Evolutionary conservation across 1,284 basidiomycete genomes (phyloP), one percentile per base, ranked within the genome.

Genomic region (Sporisorium scitamineum): DNA sequence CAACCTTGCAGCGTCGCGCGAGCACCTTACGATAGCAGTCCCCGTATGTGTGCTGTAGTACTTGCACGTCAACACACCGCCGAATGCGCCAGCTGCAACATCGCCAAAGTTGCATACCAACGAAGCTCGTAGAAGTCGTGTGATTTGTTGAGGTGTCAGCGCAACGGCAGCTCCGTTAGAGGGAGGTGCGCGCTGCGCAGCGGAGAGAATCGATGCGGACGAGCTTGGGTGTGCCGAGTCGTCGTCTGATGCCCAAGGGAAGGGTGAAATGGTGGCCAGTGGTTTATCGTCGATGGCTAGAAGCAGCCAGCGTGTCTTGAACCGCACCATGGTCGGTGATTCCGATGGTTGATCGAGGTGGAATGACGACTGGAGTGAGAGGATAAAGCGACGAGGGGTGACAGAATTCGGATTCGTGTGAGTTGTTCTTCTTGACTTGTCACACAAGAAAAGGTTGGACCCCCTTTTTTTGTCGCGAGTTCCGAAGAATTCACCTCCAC

Each of bases 271-370:
- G 13, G 54, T 32, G n/a, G 57, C 34, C 1, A 64, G 60, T 2
- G 74, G 70, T 41, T 53, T 58, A 48, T 63, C 65, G 29, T 74
- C 71, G 26, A 78, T 57, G 22, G 72, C 66, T 1, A 78, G 54
- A 2, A 78, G 62, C 9, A 78, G 72, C 76, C 76, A 78, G 24
- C 76, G 71, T 8, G 69, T 75, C 57, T 78, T 77, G 63, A 77
- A 73, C n/a, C 75, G 75, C 24, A 77, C 75, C 75, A 77, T 77
- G 16, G 16, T 31, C 29, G 26, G 27, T 18, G 16, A 29, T 48
- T 14, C 11, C 29, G 47, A n/a, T 31, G 14, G 2, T 50, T 31
- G 27, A 14, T 29, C 5, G 47, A n/a, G 16, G 18, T 18, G 16
- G 37, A 5, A 5, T 39, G 34, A 34, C 34, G 34, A 34, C 34